Evolutionary conservation across 1,139 yeast genomes (phyloP), one percentile per base, ranked within the genome.

Genomic region (Suhomyces coccinellae): DNA sequence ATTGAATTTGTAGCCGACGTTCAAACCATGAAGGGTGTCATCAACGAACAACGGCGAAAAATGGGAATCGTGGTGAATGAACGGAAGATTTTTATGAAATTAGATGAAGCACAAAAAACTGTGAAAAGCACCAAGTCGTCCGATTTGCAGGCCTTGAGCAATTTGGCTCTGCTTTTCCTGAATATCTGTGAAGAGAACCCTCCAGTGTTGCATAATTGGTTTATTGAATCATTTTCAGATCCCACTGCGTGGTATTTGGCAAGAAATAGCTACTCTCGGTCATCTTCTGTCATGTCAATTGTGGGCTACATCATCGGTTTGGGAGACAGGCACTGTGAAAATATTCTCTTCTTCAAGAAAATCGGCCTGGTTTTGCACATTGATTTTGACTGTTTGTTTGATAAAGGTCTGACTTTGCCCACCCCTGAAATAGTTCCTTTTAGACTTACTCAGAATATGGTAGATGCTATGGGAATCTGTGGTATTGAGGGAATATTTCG

Each of bases 301-400:
- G 96, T 93, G 9, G 99, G 99, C 0, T 89, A 87, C 59, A 82
- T 93, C 45, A 73, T 86, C 40, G 95, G 96, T 6, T 75, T 95
- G 41, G 99, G 99, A 16, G 99, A 95, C 64, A 75, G 99, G 27
- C 99, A 95, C 61, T 87, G 96, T 57, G 99, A 95, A 59, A 95
- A 95, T 59, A 80, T 95, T 22, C 66, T 95, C 44, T 71, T 93
- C 40, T 80, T 85, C 57, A 84, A 85, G 53, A 79, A 77, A 36
- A 79, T 82, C 2, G 99, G 99, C 1, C 82, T 82, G 9, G 82
- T 90, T 0, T 69, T 95, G 51, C 99, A 95, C 63, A 97, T 95
- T 47, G 99, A 95, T 65, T 95, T 93, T 64, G 98, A 95, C 60
- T 93, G 98, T 67, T 70, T 95, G 38, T 95, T 95, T 60, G 99